phyloP scores from a whole-genome alignment of 2,329 filamentous ascomycete genomes.

The Trichoderma citrinoviride region DNA sequence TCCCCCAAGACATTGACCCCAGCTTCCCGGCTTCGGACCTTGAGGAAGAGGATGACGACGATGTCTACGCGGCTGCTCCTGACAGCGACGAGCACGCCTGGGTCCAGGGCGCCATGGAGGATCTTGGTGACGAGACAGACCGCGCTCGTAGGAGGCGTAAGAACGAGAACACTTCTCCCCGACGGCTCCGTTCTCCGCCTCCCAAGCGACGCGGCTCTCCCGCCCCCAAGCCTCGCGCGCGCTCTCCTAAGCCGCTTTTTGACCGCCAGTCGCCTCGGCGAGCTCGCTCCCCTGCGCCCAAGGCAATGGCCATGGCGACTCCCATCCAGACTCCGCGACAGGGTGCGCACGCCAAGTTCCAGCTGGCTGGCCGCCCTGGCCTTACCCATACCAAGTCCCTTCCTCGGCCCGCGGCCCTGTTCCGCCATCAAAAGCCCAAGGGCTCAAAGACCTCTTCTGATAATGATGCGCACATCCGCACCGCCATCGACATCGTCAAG shows the following conservation, averaged over 20 bases:
- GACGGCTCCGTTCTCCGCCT: slow-evolving; percentile 45
- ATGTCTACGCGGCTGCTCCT: slow-evolving; percentile 58
- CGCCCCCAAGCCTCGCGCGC: slow-evolving; percentile 46
- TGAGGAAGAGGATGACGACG: slow-evolving; percentile 78
- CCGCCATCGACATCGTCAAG: slow-evolving; percentile 97
- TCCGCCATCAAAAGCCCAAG: slow-evolving; percentile 51
- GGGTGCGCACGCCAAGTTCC: slow-evolving; percentile 39
- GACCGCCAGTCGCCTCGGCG: slow-evolving; percentile 69
- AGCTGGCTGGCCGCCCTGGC: slow-evolving; percentile 56
- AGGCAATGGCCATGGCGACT: slow-evolving; percentile 34
- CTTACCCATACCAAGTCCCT: slow-evolving; percentile 81
- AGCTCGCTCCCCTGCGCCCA: slow-evolving; percentile 67
- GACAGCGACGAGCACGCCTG: slow-evolving; percentile 68
- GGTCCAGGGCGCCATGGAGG: slow-evolving; percentile 70
- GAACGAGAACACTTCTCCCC: slow-evolving; percentile 47
- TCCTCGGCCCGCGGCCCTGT: slow-evolving; percentile 72
- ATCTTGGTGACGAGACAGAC: slow-evolving; percentile 58
- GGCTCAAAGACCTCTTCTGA: slow-evolving; percentile 34
- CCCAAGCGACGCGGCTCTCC: slow-evolving; percentile 36
- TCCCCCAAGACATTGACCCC: slow-evolving; percentile 96
- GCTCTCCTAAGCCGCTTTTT: slow-evolving; percentile 56
- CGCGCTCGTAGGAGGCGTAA: slow-evolving; percentile 49
- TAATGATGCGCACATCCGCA: slow-evolving; percentile 67
- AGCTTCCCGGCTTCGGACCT: slow-evolving; percentile 95
- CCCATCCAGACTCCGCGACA: slow-evolving; percentile 42